Evolutionary conservation across 768 basidiomycete species (phyloP), one percentile per base, ranked within the genome.

Genomic region (Ramaria sp.): DNA sequence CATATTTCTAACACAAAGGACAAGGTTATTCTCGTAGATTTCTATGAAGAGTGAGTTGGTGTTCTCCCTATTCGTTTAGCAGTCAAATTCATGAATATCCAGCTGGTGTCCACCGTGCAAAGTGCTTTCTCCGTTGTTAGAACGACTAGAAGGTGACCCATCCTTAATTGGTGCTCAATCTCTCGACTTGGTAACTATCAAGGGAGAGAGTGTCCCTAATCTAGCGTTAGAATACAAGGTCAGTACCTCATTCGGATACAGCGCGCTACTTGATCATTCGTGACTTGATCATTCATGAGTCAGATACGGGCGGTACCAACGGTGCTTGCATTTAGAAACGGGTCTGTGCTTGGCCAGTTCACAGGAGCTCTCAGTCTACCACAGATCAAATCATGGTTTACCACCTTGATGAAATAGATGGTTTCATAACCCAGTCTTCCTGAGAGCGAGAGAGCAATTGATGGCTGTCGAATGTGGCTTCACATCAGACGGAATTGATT

Each of bases 41-140:
- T 90, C 62, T 85, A 88, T 65, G 88, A 88, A 48, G 80, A 88
- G 88, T 88, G 63, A 48, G 82, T 74, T 17, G 24, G 27, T 45
- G n/a, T 61, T 39, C 60, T 34, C 46, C 50, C 59, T 19, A 27
- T 24, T 34, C 48, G 13, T 41, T 7, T n/a, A 45, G 27, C 27
- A 19, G 10, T 31, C 3, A 22, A 33, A 38, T 61, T 57, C 43
- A 58, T 45, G 46, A 11, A 41, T 46, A 27, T 31, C 45, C 57
- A 90, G 88, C 59, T 91, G 88, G 89, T 91, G 88, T 61, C 71
- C 75, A 7, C 88, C 88, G 39, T 91, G 88, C 72, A 83, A 78
- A 62, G 69, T 75, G 66, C 76, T 91, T 41, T 82, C 86, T 1
- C 89, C 89, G 24, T 68, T 86, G 53, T 71, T 91, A 22, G 73